These are phyloP conservation scores for Trametes versicolor DNA, from an alignment of 1,284 basidiomycete species.

Conservation along the genomic window DNA sequence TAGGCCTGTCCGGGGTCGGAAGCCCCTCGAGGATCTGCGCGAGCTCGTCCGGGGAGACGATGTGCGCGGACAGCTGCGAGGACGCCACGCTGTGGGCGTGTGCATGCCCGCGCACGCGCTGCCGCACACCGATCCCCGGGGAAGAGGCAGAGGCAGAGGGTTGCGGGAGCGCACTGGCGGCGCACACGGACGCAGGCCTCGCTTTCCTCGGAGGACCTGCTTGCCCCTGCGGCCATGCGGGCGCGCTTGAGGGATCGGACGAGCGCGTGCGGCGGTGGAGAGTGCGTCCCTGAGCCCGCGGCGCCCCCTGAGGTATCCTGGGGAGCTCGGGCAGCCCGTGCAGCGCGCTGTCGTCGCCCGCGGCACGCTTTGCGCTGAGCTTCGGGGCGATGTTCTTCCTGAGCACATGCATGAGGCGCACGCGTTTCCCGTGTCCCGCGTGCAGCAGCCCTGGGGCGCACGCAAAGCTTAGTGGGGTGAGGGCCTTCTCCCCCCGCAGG, in stretches of 20 bases:
- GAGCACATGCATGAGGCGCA: conserved; percentile 72
- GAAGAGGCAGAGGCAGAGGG: neutral
- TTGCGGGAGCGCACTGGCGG: neutral
- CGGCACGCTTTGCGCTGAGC: conserved; percentile 65
- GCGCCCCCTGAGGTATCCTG: neutral
- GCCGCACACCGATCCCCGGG: neutral
- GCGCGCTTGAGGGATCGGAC: conserved; percentile 21
- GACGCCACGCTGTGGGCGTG: neutral
- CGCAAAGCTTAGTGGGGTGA: conserved; percentile 77
- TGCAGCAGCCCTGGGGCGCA: conserved; percentile 77
- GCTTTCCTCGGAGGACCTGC: conserved; percentile 6
- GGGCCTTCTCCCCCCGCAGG: conserved; percentile 67
- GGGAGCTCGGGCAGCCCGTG: neutral
- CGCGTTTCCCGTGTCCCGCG: conserved; percentile 66
- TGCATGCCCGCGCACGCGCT: neutral
- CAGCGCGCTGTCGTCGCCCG: conserved; percentile 27
- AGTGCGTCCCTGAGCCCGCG: conserved; percentile 3
- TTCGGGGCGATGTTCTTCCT: conserved; percentile 72
- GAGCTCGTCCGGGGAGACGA: conserved; percentile 30
- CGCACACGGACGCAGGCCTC: conserved; percentile 27
- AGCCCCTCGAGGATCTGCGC: conserved; percentile 28
- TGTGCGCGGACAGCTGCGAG: conserved; percentile 25
- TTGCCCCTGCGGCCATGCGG: conserved; percentile 5
- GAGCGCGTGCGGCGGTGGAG: conserved; percentile 30
- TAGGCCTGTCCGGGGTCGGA: conserved; percentile 9